A percentile compares a stretch with the other conserved stretches of the same genome.
phyloP scores from a whole-genome alignment of 257 asterid species.

The Ilex aquifolium region DNA sequence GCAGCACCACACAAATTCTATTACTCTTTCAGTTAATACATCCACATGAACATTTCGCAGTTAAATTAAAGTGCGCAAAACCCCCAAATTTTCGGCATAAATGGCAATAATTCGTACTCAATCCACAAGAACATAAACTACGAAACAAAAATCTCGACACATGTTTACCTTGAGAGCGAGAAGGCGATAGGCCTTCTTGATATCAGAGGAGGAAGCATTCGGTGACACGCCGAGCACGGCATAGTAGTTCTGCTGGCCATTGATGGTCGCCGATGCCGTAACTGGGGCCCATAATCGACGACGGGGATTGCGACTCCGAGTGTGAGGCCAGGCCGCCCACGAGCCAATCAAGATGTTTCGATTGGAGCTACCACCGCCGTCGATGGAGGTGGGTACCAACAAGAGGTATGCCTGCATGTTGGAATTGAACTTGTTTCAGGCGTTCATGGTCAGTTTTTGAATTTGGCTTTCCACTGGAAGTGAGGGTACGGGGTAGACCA shows the following conservation, averaged over 20 bases:
- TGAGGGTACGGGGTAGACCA: too few species aligned
- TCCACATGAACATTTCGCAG: too few species aligned
- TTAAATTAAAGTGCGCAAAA: too few species aligned
- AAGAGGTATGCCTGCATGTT: slow-evolving; percentile 43
- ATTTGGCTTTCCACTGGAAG: too few species aligned
- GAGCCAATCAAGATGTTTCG: slow-evolving; percentile 8
- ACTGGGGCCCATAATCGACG: slow-evolving; percentile 18
- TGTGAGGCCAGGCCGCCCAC: slow-evolving; percentile 7
- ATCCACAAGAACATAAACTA: too few species aligned
- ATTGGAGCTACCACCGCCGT: slow-evolving; percentile 39
- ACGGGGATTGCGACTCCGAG: slow-evolving; percentile 9
- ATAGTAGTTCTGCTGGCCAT: slow-evolving; percentile 54
- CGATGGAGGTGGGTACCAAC: slow-evolving; percentile 42
- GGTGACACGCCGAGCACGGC: slow-evolving; percentile 55
- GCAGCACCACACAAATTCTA: too few species aligned
- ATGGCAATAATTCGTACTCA: too few species aligned
- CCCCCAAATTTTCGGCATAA: too few species aligned
- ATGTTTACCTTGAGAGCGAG: slow-evolving; percentile 73
- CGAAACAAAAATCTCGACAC: too few species aligned
- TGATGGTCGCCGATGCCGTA: slow-evolving; percentile 31
- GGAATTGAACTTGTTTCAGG: background rate
- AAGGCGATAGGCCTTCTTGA: slow-evolving; percentile 68
- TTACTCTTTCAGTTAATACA: too few species aligned
- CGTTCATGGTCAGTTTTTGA: background rate
- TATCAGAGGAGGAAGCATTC: slow-evolving; percentile 52